These are phyloP conservation scores for Megacollybia platyphylla DNA, from an alignment of 1,284 basidiomycete species.

Conservation along the genomic window DNA sequence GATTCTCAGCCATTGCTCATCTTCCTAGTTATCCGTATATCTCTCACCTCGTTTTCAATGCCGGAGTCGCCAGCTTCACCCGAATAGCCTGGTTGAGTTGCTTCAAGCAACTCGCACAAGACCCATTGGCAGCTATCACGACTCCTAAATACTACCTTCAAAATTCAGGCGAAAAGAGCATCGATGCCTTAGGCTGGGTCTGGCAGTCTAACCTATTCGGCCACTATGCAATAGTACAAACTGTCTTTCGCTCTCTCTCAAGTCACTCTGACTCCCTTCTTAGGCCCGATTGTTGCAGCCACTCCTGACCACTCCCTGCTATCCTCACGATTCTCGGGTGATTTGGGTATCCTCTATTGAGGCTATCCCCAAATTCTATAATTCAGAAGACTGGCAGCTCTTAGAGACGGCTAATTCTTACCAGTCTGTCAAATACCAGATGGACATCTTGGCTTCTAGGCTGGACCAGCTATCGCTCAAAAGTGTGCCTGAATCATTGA, in stretches of 20 bases:
- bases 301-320: constrained; percentile 28
- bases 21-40: constrained; percentile 65
- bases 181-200: constrained; percentile 66
- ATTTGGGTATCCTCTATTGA: constrained; percentile 77
- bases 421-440: constrained; percentile 70
- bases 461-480: constrained; percentile 35
- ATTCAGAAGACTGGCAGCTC: constrained; percentile 64
- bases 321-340: constrained; percentile 41
- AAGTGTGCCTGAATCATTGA: constrained; percentile 12
- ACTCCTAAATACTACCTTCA: constrained; percentile 55
- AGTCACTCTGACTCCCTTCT: background rate
- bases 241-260: background rate
- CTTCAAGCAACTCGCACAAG: constrained; percentile 36
- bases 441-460: constrained; percentile 54
- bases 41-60: constrained; percentile 76
- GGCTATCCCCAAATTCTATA: constrained; percentile 40
- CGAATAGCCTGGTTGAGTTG: constrained; percentile 42
- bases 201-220: constrained; percentile 85
- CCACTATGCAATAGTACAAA: constrained; percentile 68
- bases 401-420: constrained; percentile 52
- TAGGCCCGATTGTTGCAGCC: constrained; percentile 37
- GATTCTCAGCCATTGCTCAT: constrained; percentile 2
- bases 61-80: constrained; percentile 60
- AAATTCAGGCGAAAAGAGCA: constrained; percentile 43
- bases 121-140: constrained; percentile 38